Evolutionary conservation across 164 flowering plant species (phyloP).

Genomic region (Umbellularia californica): DNA sequence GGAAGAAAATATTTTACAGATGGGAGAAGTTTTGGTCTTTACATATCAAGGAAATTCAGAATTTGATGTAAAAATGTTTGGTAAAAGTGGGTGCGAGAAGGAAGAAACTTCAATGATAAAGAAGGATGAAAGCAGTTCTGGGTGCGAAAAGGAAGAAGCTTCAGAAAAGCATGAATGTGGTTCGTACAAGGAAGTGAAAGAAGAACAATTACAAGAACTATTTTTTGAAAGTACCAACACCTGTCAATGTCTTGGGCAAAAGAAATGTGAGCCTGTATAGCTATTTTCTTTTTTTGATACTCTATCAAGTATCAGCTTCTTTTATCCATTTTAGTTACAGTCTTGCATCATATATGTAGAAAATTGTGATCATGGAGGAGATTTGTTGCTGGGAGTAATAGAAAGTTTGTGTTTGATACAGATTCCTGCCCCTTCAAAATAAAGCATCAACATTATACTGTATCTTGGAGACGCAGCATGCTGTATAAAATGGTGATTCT

Average conservation of each 20-base stretch:
- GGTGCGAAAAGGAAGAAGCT: no score
- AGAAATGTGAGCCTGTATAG: constrained; percentile 6
- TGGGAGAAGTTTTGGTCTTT: constrained; percentile 28
- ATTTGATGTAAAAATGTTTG: constrained; percentile 22
- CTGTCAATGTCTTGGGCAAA: not conserved
- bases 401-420: constrained; percentile 1
- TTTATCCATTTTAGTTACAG: not conserved
- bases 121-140: not conserved
- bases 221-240: not conserved
- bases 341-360: not conserved
- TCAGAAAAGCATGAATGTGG: not conserved
- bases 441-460: constrained; percentile 7
- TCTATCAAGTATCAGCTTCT: not conserved
- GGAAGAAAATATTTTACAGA: constrained; percentile 8
- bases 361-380: not conserved
- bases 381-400: not conserved
- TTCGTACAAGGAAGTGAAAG: not conserved
- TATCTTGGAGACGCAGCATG: not conserved
- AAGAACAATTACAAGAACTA: not conserved
- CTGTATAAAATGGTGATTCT: constrained; percentile 10
- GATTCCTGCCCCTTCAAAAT: constrained; percentile 1
- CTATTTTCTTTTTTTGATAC: not conserved
- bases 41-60: constrained; percentile 11
- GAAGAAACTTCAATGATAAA: not conserved
- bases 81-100: constrained; percentile 25